Percentiles rank a stretch among this genome's conserved stretches.
phyloP scores from a whole-genome alignment of 1,284 basidiomycete species.

The Trichosporon sp. region DNA sequence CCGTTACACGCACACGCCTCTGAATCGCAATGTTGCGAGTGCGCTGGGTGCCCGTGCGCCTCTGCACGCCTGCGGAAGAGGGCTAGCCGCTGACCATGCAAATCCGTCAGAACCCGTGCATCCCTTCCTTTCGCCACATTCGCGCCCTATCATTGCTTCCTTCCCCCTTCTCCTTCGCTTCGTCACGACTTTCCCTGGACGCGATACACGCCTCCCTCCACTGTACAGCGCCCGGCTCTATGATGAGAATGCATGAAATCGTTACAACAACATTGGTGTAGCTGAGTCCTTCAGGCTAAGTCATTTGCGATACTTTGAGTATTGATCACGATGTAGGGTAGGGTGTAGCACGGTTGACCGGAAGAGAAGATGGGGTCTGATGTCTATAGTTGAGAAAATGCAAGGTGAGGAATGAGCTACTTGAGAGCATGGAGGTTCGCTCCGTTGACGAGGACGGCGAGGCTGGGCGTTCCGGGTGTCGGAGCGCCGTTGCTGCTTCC shows the following conservation, averaged over 20 bases:
- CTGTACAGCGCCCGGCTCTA: background rate
- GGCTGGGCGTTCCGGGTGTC: background rate
- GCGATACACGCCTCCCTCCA: background rate
- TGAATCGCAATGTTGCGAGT: background rate
- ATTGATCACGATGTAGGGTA: background rate
- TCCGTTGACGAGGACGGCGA: background rate
- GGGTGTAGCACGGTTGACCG: background rate
- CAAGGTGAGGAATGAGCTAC: too few species aligned
- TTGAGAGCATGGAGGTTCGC: background rate
- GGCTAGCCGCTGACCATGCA: background rate
- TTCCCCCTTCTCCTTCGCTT: too few species aligned
- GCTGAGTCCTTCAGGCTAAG: background rate
- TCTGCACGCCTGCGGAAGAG: background rate
- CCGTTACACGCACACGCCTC: background rate
- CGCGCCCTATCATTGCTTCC: background rate
- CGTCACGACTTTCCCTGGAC: too few species aligned
- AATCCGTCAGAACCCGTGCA: background rate
- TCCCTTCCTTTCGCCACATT: background rate
- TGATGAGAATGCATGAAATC: constrained; percentile 1
- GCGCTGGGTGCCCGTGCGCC: background rate
- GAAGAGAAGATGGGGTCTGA: background rate
- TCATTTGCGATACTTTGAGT: background rate
- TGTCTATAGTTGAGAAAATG: background rate
- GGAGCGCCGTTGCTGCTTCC: background rate
- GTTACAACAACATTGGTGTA: constrained; percentile 2